Evolutionary conservation across 306 rosid genomes (phyloP).

Genomic region (Quercus cerris): DNA sequence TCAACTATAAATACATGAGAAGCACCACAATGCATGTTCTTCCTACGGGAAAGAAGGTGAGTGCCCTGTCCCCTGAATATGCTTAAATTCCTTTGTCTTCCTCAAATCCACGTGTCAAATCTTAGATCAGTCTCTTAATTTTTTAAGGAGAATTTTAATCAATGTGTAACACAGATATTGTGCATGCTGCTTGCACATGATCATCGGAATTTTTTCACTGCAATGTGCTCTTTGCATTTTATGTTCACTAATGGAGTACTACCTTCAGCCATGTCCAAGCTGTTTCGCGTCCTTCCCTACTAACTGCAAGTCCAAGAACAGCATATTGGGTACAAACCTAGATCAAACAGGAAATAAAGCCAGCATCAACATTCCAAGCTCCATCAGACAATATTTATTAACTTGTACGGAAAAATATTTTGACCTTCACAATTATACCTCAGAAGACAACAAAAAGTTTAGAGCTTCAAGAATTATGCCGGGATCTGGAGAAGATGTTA

Average conservation of each 20-base stretch:
- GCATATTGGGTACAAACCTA: conserved; percentile 91
- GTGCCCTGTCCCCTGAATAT: background rate
- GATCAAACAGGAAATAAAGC: conserved; percentile 5
- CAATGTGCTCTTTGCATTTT: conserved; percentile 1
- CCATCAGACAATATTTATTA: conserved; percentile 12
- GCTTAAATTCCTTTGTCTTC: background rate
- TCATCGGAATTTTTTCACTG: background rate
- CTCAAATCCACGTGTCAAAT: background rate
- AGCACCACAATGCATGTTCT: background rate
- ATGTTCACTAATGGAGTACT: conserved; percentile 16
- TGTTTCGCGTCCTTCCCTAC: conserved; percentile 66
- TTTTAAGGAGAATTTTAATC: background rate
- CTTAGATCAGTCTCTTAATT: background rate
- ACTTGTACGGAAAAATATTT: background rate
- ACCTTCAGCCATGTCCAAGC: conserved; percentile 93
- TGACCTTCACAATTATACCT: conserved; percentile 23
- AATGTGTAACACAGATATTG: background rate
- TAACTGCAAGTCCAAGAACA: conserved; percentile 58
- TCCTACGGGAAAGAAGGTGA: background rate
- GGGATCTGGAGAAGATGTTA: conserved; percentile 41
- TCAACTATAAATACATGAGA: background rate
- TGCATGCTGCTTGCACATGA: background rate
- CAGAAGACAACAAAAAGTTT: conserved; percentile 40
- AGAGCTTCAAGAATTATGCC: conserved; percentile 45
- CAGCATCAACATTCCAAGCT: conserved; percentile 24